A percentile compares a stretch with the other conserved stretches of the same genome.
Evolutionary conservation across 495 filamentous ascomycete genomes (phyloP).

Genomic region (Collariella sp.): DNA sequence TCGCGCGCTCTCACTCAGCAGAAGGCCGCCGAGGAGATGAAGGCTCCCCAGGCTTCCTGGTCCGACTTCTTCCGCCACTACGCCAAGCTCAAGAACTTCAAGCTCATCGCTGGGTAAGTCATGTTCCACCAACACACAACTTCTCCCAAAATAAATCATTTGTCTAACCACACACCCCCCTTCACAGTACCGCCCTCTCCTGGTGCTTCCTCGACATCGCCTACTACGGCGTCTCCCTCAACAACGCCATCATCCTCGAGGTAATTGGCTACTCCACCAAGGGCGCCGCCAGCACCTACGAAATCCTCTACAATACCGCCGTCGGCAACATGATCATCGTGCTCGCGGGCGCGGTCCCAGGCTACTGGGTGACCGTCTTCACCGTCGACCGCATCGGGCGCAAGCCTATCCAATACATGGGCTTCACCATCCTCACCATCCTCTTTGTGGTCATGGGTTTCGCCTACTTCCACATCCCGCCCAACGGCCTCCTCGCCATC

Average conservation of each 20-base stretch:
- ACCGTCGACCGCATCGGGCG: slow-evolving; percentile 65
- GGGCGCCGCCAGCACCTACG: slow-evolving; percentile 48
- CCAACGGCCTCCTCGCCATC: slow-evolving; percentile 53
- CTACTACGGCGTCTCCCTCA: slow-evolving; percentile 68
- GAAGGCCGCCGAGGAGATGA: slow-evolving; percentile 38
- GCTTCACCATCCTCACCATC: slow-evolving; percentile 64
- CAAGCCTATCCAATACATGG: slow-evolving; percentile 69
- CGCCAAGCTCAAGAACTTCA: slow-evolving; percentile 55
- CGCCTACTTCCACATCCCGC: slow-evolving; percentile 47
- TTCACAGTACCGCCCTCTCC: slow-evolving; percentile 55
- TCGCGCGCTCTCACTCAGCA: slow-evolving; percentile 42
- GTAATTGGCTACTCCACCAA: slow-evolving; percentile 58
- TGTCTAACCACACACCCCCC: slow-evolving; percentile 1
- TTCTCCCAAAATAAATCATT: neutral
- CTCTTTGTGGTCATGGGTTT: slow-evolving; percentile 68
- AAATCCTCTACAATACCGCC: slow-evolving; percentile 58
- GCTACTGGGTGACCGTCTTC: slow-evolving; percentile 67
- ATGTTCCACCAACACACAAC: neutral
- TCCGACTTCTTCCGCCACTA: slow-evolving; percentile 58
- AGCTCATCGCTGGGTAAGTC: slow-evolving; percentile 50
- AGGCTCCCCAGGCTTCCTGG: slow-evolving; percentile 55
- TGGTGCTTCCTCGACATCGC: slow-evolving; percentile 60
- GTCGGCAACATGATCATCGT: slow-evolving; percentile 68
- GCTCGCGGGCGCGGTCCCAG: slow-evolving; percentile 65
- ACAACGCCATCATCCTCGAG: slow-evolving; percentile 59